phyloP scores from a whole-genome alignment of 352 stramenopile species.

The Globisporangium carolinianum region DNA sequence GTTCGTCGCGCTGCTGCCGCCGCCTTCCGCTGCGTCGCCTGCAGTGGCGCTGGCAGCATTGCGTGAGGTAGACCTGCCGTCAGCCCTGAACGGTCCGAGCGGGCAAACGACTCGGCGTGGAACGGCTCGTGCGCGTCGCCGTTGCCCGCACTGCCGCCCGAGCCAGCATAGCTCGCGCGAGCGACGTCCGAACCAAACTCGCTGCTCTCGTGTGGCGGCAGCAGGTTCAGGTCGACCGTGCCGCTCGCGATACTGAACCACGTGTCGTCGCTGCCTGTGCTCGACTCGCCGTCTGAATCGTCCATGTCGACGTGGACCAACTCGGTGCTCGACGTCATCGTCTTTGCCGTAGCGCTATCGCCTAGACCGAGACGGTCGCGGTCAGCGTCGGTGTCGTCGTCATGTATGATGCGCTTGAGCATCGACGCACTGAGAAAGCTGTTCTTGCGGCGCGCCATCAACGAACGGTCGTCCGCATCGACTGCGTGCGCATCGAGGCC shows the following conservation, averaged over 20 bases:
- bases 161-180: not conserved
- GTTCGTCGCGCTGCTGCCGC: conserved; percentile 9
- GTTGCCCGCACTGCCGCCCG: not conserved
- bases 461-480: conserved; percentile 22
- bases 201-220: conserved; percentile 1
- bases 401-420: conserved; percentile 42
- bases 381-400: conserved; percentile 27
- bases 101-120: not conserved
- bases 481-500: conserved; percentile 13
- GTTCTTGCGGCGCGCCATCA: conserved; percentile 11
- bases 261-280: conserved; percentile 79
- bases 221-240: conserved; percentile 33
- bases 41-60: not conserved
- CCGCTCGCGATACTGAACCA: conserved; percentile 86
- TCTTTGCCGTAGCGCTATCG: not conserved
- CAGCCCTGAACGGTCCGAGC: conserved; percentile 1
- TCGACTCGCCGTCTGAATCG: conserved; percentile 57
- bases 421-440: conserved; percentile 47
- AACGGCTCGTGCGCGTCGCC: not conserved
- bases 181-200: not conserved
- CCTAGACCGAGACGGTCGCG: too few relatives aligned
- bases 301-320: conserved; percentile 16
- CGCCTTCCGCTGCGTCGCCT: conserved; percentile 15
- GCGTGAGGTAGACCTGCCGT: not conserved
- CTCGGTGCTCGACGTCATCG: conserved; percentile 10